These are phyloP conservation scores for Globisporangium takayamanum DNA, from an alignment of 352 stramenopile genomes.

Conservation along the genomic window DNA sequence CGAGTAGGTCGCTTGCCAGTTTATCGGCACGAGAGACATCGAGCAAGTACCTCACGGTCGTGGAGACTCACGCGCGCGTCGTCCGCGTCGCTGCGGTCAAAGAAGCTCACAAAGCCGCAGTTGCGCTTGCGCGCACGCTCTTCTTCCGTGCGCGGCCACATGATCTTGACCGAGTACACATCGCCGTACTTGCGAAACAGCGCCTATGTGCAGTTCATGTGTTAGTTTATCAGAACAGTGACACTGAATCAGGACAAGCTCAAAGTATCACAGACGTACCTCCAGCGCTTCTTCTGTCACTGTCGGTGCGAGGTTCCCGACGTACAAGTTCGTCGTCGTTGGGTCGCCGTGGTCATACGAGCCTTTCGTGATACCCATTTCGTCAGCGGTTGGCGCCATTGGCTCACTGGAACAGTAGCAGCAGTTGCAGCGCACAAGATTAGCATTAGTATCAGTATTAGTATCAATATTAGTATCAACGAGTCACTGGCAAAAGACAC, in stretches of 20 bases:
- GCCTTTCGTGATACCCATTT: constrained; percentile 30
- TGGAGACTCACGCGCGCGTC: constrained; percentile 62
- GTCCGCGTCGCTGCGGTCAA: constrained; percentile 72
- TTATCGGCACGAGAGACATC: neutral
- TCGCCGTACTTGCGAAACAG: constrained; percentile 89
- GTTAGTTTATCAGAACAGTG: neutral
- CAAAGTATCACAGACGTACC: constrained; percentile 16
- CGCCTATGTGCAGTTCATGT: constrained; percentile 16
- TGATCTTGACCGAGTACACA: constrained; percentile 96
- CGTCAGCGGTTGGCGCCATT: constrained; percentile 7
- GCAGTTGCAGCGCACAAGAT: neutral
- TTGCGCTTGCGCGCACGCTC: constrained; percentile 88
- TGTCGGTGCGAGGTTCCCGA: constrained; percentile 90
- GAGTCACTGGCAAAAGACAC: constrained; percentile 1
- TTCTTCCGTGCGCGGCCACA: constrained; percentile 96
- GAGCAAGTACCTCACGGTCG: constrained; percentile 54
- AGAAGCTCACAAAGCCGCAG: constrained; percentile 95
- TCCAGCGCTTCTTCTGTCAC: constrained; percentile 90
- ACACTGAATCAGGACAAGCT: neutral
- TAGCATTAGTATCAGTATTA: neutral
- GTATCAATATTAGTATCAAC: neutral
- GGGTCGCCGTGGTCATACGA: constrained; percentile 84
- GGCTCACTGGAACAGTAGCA: constrained; percentile 10
- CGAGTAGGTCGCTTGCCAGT: neutral
- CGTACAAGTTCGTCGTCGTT: constrained; percentile 91